These are phyloP conservation scores for Emmonsia crescens DNA, from an alignment of 2,329 filamentous ascomycete species.

Conservation along the genomic window DNA sequence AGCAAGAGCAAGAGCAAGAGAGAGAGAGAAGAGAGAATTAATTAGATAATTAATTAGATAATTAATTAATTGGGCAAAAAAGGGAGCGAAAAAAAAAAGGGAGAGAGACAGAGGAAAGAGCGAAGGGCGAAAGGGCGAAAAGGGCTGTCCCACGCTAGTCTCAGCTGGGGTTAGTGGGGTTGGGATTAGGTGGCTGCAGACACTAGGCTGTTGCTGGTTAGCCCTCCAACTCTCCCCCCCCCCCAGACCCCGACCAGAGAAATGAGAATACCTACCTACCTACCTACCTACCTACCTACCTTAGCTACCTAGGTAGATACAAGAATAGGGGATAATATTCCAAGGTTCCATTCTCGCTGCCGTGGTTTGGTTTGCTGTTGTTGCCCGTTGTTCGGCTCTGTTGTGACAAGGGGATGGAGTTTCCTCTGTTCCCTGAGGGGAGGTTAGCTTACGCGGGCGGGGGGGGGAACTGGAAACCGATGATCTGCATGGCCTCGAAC, in stretches of 20 bases:
- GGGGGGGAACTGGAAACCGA: not conserved
- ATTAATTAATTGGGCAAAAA: conserved; percentile 6
- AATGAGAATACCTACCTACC: too few species aligned
- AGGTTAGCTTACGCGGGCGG: too few species aligned
- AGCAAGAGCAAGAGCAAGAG: not conserved
- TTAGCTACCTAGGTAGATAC: too few species aligned
- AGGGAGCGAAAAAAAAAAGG: conserved; percentile 6
- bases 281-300: too few species aligned
- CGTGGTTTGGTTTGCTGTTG: not conserved
- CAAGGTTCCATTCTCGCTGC: not conserved
- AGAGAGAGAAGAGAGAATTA: not conserved
- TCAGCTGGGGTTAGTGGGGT: not conserved
- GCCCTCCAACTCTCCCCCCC: too few species aligned
- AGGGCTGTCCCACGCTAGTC: not conserved
- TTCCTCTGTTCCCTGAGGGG: too few species aligned
- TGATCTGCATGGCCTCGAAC: not conserved
- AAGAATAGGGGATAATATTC: too few species aligned
- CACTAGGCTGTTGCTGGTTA: not conserved
- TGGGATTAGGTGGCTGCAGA: not conserved
- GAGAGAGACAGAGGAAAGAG: not conserved
- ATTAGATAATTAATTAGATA: too few species aligned
- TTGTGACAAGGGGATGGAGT: not conserved
- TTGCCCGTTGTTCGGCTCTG: too few species aligned
- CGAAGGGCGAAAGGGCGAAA: not conserved
- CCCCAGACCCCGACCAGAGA: too few species aligned